These are phyloP conservation scores for Pachysandra terminalis DNA, from an alignment of 164 flowering plant species.

Conservation along the genomic window DNA sequence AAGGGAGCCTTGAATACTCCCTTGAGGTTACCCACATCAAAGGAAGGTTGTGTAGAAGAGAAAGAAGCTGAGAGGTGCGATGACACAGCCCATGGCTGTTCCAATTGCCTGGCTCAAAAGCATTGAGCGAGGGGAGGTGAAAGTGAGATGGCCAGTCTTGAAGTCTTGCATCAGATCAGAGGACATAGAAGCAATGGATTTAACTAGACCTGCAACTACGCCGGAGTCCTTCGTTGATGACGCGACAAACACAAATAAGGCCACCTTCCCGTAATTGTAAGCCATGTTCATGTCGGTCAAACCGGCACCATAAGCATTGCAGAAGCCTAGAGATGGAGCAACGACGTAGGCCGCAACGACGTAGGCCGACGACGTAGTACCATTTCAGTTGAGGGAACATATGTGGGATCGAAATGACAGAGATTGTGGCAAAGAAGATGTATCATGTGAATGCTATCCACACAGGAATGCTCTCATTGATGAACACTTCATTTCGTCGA, in stretches of 20 bases:
- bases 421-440: constrained; percentile 24
- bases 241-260: too few species aligned
- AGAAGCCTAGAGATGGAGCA: too few species aligned
- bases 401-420: constrained; percentile 32
- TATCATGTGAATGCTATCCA: constrained; percentile 50
- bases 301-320: too few species aligned
- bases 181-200: too few species aligned
- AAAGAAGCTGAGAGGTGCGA: constrained; percentile 48
- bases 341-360: too few species aligned
- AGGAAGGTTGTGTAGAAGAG: constrained; percentile 69
- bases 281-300: too few species aligned
- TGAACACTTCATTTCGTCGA: constrained; percentile 29
- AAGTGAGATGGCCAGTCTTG: too few species aligned
- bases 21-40: constrained; percentile 59
- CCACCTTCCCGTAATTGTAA: too few species aligned
- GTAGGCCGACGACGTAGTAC: constrained; percentile 54
- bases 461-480: constrained; percentile 48
- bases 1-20: constrained; percentile 67
- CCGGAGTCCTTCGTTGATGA: constrained; percentile 42
- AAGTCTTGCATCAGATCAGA: too few species aligned
- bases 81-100: too few species aligned
- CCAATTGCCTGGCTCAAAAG: constrained; percentile 46
- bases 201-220: constrained; percentile 51
- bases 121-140: constrained; percentile 65
- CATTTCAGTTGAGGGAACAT: constrained; percentile 62